These are phyloP conservation scores for Sphaceloma murrayae DNA, from an alignment of 2,329 filamentous ascomycete species.

Conservation along the genomic window DNA sequence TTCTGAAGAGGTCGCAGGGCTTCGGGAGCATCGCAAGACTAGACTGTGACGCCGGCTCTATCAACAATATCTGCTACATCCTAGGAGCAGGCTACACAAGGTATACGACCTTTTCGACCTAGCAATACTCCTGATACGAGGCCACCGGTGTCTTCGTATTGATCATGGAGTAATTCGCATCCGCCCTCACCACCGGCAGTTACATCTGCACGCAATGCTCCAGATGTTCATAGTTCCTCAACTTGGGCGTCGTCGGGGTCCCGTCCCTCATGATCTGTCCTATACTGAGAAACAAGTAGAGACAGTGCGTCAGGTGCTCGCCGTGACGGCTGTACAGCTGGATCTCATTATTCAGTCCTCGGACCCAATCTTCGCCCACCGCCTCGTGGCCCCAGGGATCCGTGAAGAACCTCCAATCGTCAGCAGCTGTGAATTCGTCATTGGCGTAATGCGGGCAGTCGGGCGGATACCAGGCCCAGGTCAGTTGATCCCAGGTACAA, in stretches of 20 bases:
- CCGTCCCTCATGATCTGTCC: neutral
- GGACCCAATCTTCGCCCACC: neutral
- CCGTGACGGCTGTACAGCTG: conserved; percentile 7
- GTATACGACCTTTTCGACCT: neutral
- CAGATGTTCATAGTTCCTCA: conserved; percentile 7
- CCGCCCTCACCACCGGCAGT: neutral
- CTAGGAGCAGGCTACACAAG: too few relatives aligned
- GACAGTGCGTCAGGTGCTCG: conserved; percentile 5
- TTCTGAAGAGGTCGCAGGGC: too few relatives aligned
- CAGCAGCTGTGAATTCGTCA: neutral
- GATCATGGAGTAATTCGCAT: conserved; percentile 6
- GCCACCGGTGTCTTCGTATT: conserved; percentile 3
- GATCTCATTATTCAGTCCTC: conserved; percentile 4
- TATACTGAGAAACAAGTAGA: conserved; percentile 5
- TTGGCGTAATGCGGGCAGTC: conserved; percentile 7
- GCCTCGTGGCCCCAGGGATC: conserved; percentile 3
- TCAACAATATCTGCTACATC: too few relatives aligned
- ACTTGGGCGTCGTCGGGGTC: neutral
- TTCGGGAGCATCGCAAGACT: too few relatives aligned
- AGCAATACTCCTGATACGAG: conserved; percentile 4
- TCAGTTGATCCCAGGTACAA: conserved; percentile 5
- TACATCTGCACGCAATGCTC: conserved; percentile 4
- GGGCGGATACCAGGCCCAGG: conserved; percentile 6
- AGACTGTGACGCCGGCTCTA: too few relatives aligned
- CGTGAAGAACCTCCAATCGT: conserved; percentile 6